phyloP scores from a whole-genome alignment of 495 filamentous ascomycete genomes.

The Tuber aestivum region DNA sequence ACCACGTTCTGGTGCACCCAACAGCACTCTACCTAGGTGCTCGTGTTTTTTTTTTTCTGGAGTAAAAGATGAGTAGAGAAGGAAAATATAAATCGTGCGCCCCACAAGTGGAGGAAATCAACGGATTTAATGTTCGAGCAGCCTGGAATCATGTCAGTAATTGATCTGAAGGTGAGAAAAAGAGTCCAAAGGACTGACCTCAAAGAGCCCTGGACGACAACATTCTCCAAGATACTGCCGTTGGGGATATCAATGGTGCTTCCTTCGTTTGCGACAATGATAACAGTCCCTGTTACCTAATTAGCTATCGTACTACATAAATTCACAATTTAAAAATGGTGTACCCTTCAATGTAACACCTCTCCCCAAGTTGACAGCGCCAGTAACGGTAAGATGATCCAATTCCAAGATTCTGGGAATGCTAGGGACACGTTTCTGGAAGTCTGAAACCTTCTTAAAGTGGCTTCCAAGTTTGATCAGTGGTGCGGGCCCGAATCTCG shows the following conservation, averaged over 20 bases:
- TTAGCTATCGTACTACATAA: constrained; percentile 11
- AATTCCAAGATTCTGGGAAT: constrained; percentile 98
- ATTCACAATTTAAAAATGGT: constrained; percentile 8
- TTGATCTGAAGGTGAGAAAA: not conserved
- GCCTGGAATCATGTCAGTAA: constrained; percentile 23
- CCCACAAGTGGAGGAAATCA: not conserved
- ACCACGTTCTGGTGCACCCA: not conserved
- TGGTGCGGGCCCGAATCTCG: constrained; percentile 94
- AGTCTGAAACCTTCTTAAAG: constrained; percentile 99
- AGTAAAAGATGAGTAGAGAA: constrained; percentile 16
- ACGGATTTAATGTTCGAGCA: constrained; percentile 36
- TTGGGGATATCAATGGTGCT: constrained; percentile 97
- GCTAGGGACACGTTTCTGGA: constrained; percentile 92
- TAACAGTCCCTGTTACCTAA: constrained; percentile 62
- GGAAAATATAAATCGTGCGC: constrained; percentile 15
- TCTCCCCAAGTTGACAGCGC: constrained; percentile 89
- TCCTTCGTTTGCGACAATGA: constrained; percentile 96
- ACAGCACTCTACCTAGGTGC: not conserved
- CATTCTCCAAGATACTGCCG: constrained; percentile 94
- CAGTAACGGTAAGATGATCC: constrained; percentile 95
- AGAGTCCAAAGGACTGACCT: constrained; percentile 45
- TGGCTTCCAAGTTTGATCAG: constrained; percentile 98
- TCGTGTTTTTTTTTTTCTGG: constrained; percentile 11
- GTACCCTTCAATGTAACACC: constrained; percentile 87
- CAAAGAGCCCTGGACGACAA: constrained; percentile 96